A percentile compares a stretch with the other conserved stretches of the same genome.
Conservation (phyloP, 129 eudicot species). For the Flaveria bidentis region DNA sequence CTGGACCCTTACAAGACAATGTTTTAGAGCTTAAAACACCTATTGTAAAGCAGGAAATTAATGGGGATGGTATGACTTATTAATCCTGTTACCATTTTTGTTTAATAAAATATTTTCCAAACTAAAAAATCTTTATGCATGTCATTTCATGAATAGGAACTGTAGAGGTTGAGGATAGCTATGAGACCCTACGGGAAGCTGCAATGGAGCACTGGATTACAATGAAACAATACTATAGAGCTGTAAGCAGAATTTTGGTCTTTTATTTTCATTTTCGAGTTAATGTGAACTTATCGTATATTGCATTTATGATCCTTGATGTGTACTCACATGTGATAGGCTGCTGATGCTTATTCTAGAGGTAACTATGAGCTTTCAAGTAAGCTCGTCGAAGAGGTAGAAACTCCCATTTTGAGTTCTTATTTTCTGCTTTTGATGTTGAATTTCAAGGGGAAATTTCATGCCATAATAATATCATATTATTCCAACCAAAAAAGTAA, state of each 20-base stretch:
- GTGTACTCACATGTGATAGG: slow-evolving; percentile 43
- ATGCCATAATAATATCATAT: not conserved
- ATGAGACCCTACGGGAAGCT: slow-evolving; percentile 55
- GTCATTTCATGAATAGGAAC: slow-evolving; percentile 35
- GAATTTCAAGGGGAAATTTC: not conserved
- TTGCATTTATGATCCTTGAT: slow-evolving; percentile 15
- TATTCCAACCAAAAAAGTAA: not conserved
- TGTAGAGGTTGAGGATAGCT: slow-evolving; percentile 46
- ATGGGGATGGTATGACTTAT: slow-evolving; percentile 40
- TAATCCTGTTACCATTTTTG: not conserved
- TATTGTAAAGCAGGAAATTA: slow-evolving; percentile 43
- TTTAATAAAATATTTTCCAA: not conserved
- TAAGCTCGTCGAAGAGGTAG: slow-evolving; percentile 54
- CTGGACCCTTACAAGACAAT: slow-evolving; percentile 52
- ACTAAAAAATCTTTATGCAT: slow-evolving; percentile 9
- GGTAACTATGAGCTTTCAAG: slow-evolving; percentile 45
- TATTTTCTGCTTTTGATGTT: not conserved
- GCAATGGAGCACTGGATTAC: slow-evolving; percentile 50
- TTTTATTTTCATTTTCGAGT: not conserved
- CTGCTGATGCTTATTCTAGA: slow-evolving; percentile 57
- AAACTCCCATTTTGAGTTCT: slow-evolving; percentile 1
- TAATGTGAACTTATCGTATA: not conserved
- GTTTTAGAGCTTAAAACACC: slow-evolving; percentile 30
- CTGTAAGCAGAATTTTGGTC: slow-evolving; percentile 47
- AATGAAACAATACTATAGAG: slow-evolving; percentile 72